Evolutionary conservation across 1,284 basidiomycete genomes (phyloP).

Genomic region (Moesziomyces antarcticus): DNA sequence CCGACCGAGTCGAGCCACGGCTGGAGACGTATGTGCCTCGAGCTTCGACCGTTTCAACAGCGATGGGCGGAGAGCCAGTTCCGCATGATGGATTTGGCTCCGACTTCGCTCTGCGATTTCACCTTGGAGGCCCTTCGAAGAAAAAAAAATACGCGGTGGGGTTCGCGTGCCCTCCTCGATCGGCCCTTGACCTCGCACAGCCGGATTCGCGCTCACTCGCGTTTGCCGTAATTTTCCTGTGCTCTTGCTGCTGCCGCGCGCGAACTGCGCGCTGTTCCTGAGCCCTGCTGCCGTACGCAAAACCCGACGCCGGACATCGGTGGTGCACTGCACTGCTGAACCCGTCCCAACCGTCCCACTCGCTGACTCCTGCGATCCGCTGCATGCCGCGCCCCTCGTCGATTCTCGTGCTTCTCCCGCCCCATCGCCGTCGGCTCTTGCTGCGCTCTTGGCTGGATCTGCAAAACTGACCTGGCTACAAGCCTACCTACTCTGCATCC

Average conservation of each 20-base stretch:
- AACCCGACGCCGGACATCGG: not conserved
- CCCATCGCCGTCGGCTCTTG: not conserved
- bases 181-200: slow-evolving; percentile 7
- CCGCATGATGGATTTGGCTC: no score
- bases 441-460: not conserved
- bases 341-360: no score
- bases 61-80: no score
- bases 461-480: not conserved
- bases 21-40: no score
- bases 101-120: no score
- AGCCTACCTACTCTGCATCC: not conserved
- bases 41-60: no score
- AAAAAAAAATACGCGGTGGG: not conserved
- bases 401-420: not conserved
- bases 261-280: no score
- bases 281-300: not conserved
- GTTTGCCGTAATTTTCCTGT: not conserved
- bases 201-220: not conserved
- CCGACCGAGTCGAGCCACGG: no score
- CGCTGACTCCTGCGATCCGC: not conserved
- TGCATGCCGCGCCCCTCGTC: not conserved
- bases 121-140: not conserved
- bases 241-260: not conserved
- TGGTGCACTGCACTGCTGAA: not conserved
- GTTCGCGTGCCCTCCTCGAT: slow-evolving; percentile 5